Evolutionary conservation across 1,139 yeast genomes (phyloP).

Genomic region (Ogataea hybrid): DNA sequence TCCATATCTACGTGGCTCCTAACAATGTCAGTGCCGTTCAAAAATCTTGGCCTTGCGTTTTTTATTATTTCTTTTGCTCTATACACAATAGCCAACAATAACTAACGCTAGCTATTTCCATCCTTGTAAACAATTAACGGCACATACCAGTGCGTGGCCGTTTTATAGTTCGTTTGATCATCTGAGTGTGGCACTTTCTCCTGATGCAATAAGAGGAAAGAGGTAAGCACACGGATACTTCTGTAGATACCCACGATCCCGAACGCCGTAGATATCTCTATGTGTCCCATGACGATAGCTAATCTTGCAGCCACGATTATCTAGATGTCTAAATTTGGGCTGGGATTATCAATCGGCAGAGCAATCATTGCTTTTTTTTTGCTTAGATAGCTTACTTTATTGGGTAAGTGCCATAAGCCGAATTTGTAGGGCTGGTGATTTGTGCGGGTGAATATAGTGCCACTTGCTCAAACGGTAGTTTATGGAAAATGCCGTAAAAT

Average conservation of each 20-base stretch:
- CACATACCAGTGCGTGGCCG: neutral
- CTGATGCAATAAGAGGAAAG: neutral
- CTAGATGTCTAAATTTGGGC: neutral
- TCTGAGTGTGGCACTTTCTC: neutral
- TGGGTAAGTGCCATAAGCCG: neutral
- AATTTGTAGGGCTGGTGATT: neutral
- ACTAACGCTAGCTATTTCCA: too few species aligned
- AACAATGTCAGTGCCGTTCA: neutral
- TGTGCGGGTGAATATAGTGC: neutral
- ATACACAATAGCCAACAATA: neutral
- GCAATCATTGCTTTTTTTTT: neutral
- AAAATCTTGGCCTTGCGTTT: neutral
- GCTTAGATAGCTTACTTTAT: neutral
- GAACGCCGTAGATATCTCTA: neutral
- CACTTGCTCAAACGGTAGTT: neutral
- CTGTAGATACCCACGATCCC: neutral
- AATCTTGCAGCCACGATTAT: neutral
- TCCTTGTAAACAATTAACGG: neutral
- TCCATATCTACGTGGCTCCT: neutral
- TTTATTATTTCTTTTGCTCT: neutral
- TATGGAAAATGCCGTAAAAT: neutral
- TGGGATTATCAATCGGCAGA: neutral
- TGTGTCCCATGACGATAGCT: neutral
- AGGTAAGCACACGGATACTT: neutral
- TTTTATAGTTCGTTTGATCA: neutral